phyloP scores from a whole-genome alignment of 139 green algal species.

The Zygnema circumcarinatum region DNA sequence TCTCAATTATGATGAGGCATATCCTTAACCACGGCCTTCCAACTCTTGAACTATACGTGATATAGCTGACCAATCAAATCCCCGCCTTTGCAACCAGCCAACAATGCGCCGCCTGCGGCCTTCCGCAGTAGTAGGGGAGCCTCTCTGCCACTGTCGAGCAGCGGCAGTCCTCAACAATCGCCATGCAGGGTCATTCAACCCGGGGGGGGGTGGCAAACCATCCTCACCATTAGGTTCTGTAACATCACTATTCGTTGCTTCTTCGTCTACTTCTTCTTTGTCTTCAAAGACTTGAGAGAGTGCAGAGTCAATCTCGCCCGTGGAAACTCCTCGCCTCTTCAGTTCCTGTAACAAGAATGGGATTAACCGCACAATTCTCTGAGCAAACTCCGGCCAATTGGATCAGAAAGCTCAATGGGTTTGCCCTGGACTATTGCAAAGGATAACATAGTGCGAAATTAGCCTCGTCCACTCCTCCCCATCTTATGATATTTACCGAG shows the following conservation, averaged over 20 bases:
- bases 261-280: too few relatives aligned
- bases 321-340: not conserved
- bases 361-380: too few relatives aligned
- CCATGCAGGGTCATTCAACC: not conserved
- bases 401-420: too few relatives aligned
- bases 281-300: not conserved
- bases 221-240: not conserved
- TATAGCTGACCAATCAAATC: not conserved
- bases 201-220: not conserved
- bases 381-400: too few relatives aligned
- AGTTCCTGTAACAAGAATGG: conserved; percentile 2
- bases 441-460: too few relatives aligned
- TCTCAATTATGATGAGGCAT: too few relatives aligned
- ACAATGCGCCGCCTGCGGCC: not conserved
- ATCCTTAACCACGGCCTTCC: not conserved
- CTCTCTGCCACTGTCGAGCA: not conserved
- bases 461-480: too few relatives aligned
- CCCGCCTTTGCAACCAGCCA: conserved; percentile 22
- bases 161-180: not conserved
- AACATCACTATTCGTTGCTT: not conserved
- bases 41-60: not conserved
- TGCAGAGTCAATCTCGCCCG: not conserved
- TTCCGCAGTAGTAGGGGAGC: not conserved
- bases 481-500: too few relatives aligned
- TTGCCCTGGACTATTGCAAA: too few relatives aligned